Percentiles rank a stretch among this genome's conserved stretches.
Conservation (phyloP, 2,329 filamentous ascomycete species). For the Claviceps sp. region DNA sequence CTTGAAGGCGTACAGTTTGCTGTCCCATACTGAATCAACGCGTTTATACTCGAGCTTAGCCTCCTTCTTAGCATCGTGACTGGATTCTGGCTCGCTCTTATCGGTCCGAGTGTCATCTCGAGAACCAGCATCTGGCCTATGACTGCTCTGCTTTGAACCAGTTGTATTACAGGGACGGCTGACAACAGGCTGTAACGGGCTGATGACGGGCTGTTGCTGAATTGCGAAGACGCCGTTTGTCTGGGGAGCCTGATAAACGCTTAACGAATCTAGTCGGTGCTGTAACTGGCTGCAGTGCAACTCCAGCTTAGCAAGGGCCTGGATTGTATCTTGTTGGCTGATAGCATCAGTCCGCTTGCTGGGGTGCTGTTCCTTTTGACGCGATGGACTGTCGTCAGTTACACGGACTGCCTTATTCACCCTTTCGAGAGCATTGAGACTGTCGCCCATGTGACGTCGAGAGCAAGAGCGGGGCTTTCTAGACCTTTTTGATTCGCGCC, state of each 20-base stretch:
- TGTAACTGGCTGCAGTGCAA: conserved; percentile 1
- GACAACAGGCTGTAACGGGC: neutral
- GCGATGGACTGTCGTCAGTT: neutral
- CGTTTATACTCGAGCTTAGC: conserved; percentile 31
- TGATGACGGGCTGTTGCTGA: neutral
- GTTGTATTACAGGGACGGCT: neutral
- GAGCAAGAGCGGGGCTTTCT: neutral
- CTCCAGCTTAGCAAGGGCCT: conserved; percentile 4
- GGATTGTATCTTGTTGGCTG: neutral
- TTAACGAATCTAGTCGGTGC: conserved; percentile 1
- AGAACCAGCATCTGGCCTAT: neutral
- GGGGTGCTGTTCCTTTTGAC: neutral
- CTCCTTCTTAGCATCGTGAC: conserved; percentile 8
- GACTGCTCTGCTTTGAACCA: neutral
- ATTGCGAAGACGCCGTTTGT: neutral
- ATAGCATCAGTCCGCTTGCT: neutral
- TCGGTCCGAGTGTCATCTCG: neutral
- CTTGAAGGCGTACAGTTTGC: conserved; percentile 34
- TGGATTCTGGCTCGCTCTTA: neutral
- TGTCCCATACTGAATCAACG: conserved; percentile 43
- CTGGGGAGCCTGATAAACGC: neutral
- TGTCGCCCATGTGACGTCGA: neutral
- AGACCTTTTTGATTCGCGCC: neutral
- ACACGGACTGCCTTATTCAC: neutral
- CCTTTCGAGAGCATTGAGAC: too few species aligned